Evolutionary conservation across 805 yeast genomes (phyloP), one percentile per base, ranked within the genome.

Genomic region (Candida pini): DNA sequence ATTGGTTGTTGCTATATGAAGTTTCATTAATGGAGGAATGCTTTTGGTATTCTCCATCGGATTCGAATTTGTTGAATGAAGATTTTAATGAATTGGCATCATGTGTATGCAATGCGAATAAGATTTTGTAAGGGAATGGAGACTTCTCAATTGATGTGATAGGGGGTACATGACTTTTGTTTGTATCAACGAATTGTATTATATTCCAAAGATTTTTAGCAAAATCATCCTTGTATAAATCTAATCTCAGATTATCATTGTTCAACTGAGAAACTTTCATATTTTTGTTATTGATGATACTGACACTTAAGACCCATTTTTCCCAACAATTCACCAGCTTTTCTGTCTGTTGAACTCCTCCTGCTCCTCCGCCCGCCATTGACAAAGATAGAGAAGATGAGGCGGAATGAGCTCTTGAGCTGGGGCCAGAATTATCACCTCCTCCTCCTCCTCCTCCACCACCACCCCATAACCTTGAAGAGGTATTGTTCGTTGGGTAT

Each of bases 161-260:
- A 1, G 85, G 82, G 3, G 95, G 94, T 2, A 85, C 76, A 45
- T 81, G 88, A 31, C 66, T 72, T 47, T 75, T 79, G 48, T 78
- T 67, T 6, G 52, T 47, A 47, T 81, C 82, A 12, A 67, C 75
- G n/a, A 62, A 54, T 12, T 71, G 68, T 23, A 75, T 58, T n/a
- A 81, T 69, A 35, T 63, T 56, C 33, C 63, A 42, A 29, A 83
- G 39, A 10, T 62, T 57, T 6, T 51, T 47, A 26, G 58, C 62
- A 32, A 74, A 75, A 50, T 51, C 68, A 31, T 46, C 57, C 47
- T 55, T 63, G 39, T 53, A 49, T 39, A 48, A 43, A 34, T 42
- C 45, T 14, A 37, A 26, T 34, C 48, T 43, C 8, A 13, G 10
- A 36, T 48, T 41, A 12, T 39, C 26, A 8, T 28, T 34, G 28